Evolutionary conservation across 1,284 basidiomycete species (phyloP).

Genomic region (Melampsora occidentalis): DNA sequence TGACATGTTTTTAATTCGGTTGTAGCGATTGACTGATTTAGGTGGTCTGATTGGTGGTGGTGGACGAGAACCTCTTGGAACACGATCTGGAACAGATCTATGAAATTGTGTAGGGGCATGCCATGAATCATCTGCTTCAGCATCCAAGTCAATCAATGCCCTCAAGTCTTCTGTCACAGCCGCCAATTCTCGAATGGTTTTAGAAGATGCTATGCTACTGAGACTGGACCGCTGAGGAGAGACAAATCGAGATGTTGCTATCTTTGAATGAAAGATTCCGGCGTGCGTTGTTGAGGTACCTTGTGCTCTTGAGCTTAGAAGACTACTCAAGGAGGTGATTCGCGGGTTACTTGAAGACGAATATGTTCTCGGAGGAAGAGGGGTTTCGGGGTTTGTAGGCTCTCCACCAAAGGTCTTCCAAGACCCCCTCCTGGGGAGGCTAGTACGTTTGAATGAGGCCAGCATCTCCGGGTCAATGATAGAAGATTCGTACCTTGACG

Average conservation of each 20-base stretch:
- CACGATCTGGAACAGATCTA: constrained; percentile 34
- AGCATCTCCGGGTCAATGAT: background rate
- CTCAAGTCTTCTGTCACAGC: constrained; percentile 43
- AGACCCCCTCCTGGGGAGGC: background rate
- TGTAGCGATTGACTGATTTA: constrained; percentile 37
- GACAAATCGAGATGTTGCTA: background rate
- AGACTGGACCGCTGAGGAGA: constrained; percentile 27
- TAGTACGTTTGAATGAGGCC: background rate
- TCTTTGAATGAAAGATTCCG: constrained; percentile 5
- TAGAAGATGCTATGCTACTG: constrained; percentile 24
- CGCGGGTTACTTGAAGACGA: constrained; percentile 11
- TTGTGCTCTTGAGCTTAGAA: constrained; percentile 22
- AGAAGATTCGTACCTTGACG: background rate
- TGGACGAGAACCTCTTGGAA: background rate
- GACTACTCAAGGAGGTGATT: constrained; percentile 34
- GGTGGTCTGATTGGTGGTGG: constrained; percentile 39
- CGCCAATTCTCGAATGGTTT: constrained; percentile 38
- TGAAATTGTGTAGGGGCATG: constrained; percentile 34
- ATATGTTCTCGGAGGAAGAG: constrained; percentile 1
- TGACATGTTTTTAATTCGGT: constrained; percentile 18
- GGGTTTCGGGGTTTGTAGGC: background rate
- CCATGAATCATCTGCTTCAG: constrained; percentile 29
- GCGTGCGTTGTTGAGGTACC: constrained; percentile 5
- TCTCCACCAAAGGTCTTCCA: constrained; percentile 7
- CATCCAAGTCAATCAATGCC: constrained; percentile 34